These are phyloP conservation scores for Candolleomyces aberdarensis DNA, from an alignment of 768 basidiomycete species.

Conservation along the genomic window DNA sequence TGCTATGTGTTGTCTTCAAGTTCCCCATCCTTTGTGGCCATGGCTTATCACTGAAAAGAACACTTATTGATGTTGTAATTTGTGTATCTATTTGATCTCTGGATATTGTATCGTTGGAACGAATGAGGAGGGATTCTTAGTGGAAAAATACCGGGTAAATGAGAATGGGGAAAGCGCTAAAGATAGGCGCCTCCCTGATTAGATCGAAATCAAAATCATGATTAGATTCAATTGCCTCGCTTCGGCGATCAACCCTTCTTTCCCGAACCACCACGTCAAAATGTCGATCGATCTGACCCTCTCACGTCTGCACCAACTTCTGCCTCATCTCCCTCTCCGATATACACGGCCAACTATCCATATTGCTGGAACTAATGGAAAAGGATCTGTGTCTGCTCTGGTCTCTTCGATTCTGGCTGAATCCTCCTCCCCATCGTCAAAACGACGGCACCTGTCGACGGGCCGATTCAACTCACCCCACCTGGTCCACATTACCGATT, in stretches of 20 bases:
- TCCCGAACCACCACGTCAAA: not conserved
- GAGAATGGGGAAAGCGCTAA: too few relatives aligned
- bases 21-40: too few relatives aligned
- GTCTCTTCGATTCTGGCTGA: conserved; percentile 58
- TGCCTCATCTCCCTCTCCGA: conserved; percentile 45
- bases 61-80: too few relatives aligned
- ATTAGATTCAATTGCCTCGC: not conserved
- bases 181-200: too few relatives aligned
- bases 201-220: not conserved
- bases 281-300: conserved; percentile 73
- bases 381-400: conserved; percentile 87
- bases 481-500: conserved; percentile 73
- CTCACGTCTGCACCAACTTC: conserved; percentile 52
- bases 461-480: conserved; percentile 95
- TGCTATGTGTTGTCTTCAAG: too few relatives aligned
- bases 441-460: conserved; percentile 52
- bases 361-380: conserved; percentile 95
- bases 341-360: conserved; percentile 84
- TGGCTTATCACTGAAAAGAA: too few relatives aligned
- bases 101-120: too few relatives aligned
- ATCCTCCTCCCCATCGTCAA: conserved; percentile 32
- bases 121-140: too few relatives aligned
- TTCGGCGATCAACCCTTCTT: not conserved
- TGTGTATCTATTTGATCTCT: too few relatives aligned
- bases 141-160: too few relatives aligned